Evolutionary conservation across 495 filamentous ascomycete species (phyloP), one percentile per base, ranked within the genome.

Genomic region (Platismatia glauca): DNA sequence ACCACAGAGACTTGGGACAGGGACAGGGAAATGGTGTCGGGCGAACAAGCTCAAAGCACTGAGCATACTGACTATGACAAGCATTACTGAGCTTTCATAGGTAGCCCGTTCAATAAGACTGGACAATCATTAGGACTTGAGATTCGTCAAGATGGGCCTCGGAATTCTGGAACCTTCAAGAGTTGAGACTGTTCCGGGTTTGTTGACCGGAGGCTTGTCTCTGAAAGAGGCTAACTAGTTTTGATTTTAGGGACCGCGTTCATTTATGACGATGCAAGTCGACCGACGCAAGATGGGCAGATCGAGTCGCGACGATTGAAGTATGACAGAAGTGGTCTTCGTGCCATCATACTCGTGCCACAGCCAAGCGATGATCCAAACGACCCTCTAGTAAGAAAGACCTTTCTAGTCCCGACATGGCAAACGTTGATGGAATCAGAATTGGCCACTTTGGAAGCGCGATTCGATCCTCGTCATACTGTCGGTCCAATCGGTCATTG

Each of bases 381-480:
- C 68, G 88, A 92, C 70, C 89, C 89, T 6, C 71, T 90, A 66
- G 87, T 89, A 73, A 34, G 71, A 60, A 41, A 59, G n/a, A 38
- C 31, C 24, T 65, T 69, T 57, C 43, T 35, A 37, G 56, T 50
- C 18, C 55, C 31, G 15, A 59, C 8, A 55, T 24, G 3, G 12
- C 52, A 61, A 44, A 55, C 39, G 52, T 68, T 71, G 63, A 73
- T 64, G 58, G 41, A 66, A 46, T 20, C 70, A 90, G 86, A 97
- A 97, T 71, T 96, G 91, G 91, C 86, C 92, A 46, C 71, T 93
- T 66, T 92, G 89, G 89, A 85, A 85, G 67, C 89, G 91, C 68
- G 91, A 97, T 66, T 66, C 86, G 50, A 91, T 94, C 68, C 85
- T 89, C 64, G 75, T 83, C 61, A 82, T 89, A 62, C 81, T 97